These are phyloP conservation scores for Fusarium sp. DNA, from an alignment of 2,329 filamentous ascomycete genomes.

Conservation along the genomic window DNA sequence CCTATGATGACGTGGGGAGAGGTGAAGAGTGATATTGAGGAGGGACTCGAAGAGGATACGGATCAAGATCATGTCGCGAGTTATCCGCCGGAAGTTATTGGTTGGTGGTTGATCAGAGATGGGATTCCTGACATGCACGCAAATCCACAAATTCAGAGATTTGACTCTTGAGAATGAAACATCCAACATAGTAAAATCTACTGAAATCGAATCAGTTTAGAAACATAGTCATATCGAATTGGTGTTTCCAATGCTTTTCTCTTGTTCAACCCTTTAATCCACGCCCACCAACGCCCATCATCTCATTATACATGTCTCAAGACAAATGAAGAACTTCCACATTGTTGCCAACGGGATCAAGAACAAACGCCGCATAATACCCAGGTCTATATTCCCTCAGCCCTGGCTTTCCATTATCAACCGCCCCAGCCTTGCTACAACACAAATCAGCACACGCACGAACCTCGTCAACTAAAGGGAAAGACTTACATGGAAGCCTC, in stretches of 20 bases:
- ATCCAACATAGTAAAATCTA: not conserved
- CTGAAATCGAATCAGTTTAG: not conserved
- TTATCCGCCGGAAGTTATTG: slow-evolving; percentile 6
- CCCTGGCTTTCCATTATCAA: slow-evolving; percentile 64
- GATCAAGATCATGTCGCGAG: not conserved
- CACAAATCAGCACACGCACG: not conserved
- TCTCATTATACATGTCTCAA: not conserved
- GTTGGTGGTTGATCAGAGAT: slow-evolving; percentile 15
- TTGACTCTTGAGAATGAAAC: not conserved
- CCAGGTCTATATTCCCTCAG: slow-evolving; percentile 58
- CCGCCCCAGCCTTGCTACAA: slow-evolving; percentile 58
- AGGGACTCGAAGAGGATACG: slow-evolving; percentile 15
- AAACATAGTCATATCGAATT: not conserved
- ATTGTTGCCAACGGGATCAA: slow-evolving; percentile 66
- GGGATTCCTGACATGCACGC: slow-evolving; percentile 18
- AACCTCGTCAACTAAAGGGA: accelerated
- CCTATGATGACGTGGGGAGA: slow-evolving; percentile 37
- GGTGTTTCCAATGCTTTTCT: no score
- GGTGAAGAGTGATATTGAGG: slow-evolving; percentile 35
- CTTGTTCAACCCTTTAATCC: no score
- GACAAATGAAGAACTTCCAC: slow-evolving; percentile 59
- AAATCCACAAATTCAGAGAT: slow-evolving; percentile 12
- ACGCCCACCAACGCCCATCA: not conserved
- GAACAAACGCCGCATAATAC: slow-evolving; percentile 66
- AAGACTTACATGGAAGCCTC: slow-evolving; percentile 45